These are phyloP conservation scores for Fusarium sp. DNA, from an alignment of 2,329 filamentous ascomycete species.

Conservation along the genomic window DNA sequence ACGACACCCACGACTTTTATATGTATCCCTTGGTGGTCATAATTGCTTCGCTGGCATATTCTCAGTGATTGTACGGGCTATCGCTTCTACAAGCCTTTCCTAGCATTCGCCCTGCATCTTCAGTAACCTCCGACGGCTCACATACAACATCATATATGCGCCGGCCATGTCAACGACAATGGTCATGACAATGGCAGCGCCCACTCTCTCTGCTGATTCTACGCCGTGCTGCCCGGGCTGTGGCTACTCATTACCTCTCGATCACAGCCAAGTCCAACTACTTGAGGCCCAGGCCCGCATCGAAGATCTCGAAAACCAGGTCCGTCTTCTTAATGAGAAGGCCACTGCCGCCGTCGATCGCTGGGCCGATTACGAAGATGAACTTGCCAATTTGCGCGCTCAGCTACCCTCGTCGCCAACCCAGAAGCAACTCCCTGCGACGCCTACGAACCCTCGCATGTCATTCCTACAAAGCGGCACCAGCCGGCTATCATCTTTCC, in stretches of 20 bases:
- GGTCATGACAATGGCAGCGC: slow-evolving; percentile 49
- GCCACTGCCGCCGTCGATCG: slow-evolving; percentile 70
- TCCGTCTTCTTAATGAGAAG: slow-evolving; percentile 75
- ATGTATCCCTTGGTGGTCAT: slow-evolving; percentile 7
- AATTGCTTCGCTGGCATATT: neutral
- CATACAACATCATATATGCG: slow-evolving; percentile 6
- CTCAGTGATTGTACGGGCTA: neutral
- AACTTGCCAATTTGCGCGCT: slow-evolving; percentile 69
- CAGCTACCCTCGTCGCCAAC: slow-evolving; percentile 40
- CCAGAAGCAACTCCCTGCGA: slow-evolving; percentile 36
- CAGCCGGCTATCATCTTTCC: slow-evolving; percentile 56
- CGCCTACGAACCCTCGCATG: slow-evolving; percentile 45
- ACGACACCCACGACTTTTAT: slow-evolving; percentile 10
- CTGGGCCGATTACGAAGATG: slow-evolving; percentile 84
- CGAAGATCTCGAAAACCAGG: slow-evolving; percentile 75
- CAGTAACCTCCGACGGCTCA: neutral
- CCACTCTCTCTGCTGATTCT: slow-evolving; percentile 36
- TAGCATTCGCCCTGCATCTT: neutral
- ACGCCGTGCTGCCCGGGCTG: slow-evolving; percentile 60
- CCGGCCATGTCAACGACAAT: slow-evolving; percentile 43
- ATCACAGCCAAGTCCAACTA: slow-evolving; percentile 55
- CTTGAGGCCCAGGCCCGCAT: slow-evolving; percentile 68
- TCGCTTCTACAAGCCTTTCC: neutral
- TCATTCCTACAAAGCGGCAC: slow-evolving; percentile 59
- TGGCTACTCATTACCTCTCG: slow-evolving; percentile 53